A percentile compares a stretch with the other conserved stretches of the same genome.
These are phyloP conservation scores for Boletus mariae DNA, from an alignment of 1,284 basidiomycete genomes.

Conservation along the genomic window DNA sequence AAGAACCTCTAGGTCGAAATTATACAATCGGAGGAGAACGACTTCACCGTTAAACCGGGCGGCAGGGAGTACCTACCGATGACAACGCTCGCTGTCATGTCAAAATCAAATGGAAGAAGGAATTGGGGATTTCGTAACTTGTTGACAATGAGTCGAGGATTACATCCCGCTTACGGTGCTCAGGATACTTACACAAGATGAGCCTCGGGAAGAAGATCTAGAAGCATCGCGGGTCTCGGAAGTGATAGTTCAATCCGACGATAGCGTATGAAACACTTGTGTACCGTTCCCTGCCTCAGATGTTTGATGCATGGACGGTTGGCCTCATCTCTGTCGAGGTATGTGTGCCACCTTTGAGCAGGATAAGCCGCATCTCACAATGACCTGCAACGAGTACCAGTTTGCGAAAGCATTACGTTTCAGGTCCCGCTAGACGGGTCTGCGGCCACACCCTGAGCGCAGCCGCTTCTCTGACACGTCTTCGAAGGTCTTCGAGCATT, in stretches of 20 bases:
- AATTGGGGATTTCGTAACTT: neutral
- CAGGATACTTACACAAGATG: neutral
- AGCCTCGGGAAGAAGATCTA: neutral
- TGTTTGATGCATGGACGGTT: neutral
- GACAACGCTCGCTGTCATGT: neutral
- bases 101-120: neutral
- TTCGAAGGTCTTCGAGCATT: neutral
- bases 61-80: neutral
- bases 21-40: too few relatives aligned
- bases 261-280: neutral
- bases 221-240: neutral
- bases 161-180: neutral
- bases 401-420: neutral
- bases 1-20: too few relatives aligned
- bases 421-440: neutral
- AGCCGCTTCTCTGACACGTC: neutral
- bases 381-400: neutral
- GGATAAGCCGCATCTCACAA: neutral
- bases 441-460: too few relatives aligned
- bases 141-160: neutral
- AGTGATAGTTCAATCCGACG: neutral
- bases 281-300: neutral
- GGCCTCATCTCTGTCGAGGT: neutral
- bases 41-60: neutral
- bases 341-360: neutral